Conservation (phyloP, 306 rosid genomes). For the Purshia tridentata region DNA sequence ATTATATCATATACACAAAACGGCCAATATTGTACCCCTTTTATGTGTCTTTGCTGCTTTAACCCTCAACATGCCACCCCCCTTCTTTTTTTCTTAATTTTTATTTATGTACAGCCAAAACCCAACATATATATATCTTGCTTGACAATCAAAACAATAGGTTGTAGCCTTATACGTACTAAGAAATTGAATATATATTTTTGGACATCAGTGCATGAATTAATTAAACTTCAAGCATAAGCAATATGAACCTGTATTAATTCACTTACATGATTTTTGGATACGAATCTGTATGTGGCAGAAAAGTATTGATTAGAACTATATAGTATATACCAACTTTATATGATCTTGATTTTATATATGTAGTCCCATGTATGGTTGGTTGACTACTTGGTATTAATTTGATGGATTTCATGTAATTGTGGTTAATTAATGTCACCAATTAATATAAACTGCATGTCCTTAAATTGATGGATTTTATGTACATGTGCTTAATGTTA, state of each 20-base stretch:
- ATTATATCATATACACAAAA: too few species aligned
- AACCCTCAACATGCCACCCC: neutral
- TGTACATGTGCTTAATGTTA: too few species aligned
- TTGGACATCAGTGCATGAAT: slow-evolving; percentile 13
- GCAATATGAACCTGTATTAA: slow-evolving; percentile 19
- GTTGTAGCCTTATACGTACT: neutral
- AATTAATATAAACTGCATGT: too few species aligned
- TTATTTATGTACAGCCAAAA: neutral
- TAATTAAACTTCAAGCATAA: slow-evolving; percentile 26
- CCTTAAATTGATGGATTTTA: too few species aligned
- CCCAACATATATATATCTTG: slow-evolving; percentile 3
- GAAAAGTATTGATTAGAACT: too few species aligned
- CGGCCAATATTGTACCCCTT: neutral
- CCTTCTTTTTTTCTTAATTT: neutral
- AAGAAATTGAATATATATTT: neutral
- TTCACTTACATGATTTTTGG: neutral
- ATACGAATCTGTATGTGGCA: too few species aligned
- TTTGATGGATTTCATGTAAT: too few species aligned
- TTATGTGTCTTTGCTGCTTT: slow-evolving; percentile 29
- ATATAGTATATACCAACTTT: too few species aligned
- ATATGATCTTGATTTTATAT: too few species aligned
- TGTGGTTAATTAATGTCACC: too few species aligned
- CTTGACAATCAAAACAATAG: slow-evolving; percentile 20
- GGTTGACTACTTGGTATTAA: too few species aligned
- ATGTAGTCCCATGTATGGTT: too few species aligned